Evolutionary conservation across 306 rosid species (phyloP).

Genomic region (Prinsepia uniflora): DNA sequence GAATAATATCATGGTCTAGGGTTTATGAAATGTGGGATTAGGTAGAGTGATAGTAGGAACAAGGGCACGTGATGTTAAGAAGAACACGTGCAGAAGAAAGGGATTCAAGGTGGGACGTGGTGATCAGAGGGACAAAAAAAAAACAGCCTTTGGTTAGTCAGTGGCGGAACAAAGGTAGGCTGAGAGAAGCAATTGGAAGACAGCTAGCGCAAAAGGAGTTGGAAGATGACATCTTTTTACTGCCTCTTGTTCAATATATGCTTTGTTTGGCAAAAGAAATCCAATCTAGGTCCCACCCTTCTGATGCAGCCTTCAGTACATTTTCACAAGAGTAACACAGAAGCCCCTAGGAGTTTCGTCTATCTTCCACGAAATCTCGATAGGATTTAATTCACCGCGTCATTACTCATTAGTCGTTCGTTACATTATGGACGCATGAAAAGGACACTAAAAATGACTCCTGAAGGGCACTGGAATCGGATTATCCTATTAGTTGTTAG

Average conservation of each 20-base stretch:
- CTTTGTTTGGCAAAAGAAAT: slow-evolving; percentile 22
- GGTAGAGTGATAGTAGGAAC: neutral
- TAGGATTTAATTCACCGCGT: too few relatives aligned
- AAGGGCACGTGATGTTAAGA: neutral
- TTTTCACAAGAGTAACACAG: neutral
- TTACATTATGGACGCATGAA: too few relatives aligned
- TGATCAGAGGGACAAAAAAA: neutral
- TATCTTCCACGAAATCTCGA: too few relatives aligned
- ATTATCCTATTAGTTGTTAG: too few relatives aligned
- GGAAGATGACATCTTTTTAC: slow-evolving; percentile 20
- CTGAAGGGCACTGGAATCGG: too few relatives aligned
- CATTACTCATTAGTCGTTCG: too few relatives aligned
- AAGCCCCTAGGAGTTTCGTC: neutral
- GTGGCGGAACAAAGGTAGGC: neutral
- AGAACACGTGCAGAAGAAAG: slow-evolving; percentile 1
- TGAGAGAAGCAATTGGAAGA: slow-evolving; percentile 16
- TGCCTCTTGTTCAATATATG: slow-evolving; percentile 42
- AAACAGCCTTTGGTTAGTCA: neutral
- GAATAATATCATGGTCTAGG: too few relatives aligned
- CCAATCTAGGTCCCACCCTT: slow-evolving; percentile 19
- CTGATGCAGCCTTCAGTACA: slow-evolving; percentile 1
- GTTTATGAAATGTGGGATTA: too few relatives aligned
- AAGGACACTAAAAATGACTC: too few relatives aligned
- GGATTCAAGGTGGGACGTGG: neutral
- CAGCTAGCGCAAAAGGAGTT: slow-evolving; percentile 28